These are phyloP conservation scores for Yamadazyma friedrichii DNA, from an alignment of 1,139 yeast species.

Conservation along the genomic window DNA sequence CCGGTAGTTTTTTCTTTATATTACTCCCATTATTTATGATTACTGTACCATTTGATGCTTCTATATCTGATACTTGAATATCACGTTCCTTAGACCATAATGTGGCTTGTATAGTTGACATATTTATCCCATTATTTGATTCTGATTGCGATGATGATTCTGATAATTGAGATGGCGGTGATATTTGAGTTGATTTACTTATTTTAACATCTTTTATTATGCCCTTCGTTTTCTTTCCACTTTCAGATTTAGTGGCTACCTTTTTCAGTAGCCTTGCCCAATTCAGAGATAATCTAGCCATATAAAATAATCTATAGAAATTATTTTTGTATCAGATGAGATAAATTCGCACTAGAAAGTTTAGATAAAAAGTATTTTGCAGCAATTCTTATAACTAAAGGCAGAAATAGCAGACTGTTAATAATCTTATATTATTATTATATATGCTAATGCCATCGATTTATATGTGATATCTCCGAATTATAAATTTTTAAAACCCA, in stretches of 20 bases:
- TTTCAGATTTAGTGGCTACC: slow-evolving; percentile 15
- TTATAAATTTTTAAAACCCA: slow-evolving; percentile 51
- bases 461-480: slow-evolving; percentile 15
- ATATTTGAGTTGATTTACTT: background rate
- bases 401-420: too few species aligned
- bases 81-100: slow-evolving; percentile 31
- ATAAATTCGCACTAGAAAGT: slow-evolving; percentile 3
- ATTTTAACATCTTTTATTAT: background rate
- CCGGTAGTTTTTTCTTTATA: slow-evolving; percentile 43
- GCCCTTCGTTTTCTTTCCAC: background rate
- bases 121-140: background rate
- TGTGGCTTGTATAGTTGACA: slow-evolving; percentile 24
- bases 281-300: slow-evolving; percentile 31
- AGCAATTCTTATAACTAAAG: background rate
- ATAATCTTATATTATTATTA: too few species aligned
- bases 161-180: slow-evolving; percentile 1
- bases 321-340: slow-evolving; percentile 4
- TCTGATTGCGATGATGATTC: background rate
- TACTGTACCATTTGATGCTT: slow-evolving; percentile 1
- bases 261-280: slow-evolving; percentile 34
- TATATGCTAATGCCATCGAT: background rate
- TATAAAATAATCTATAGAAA: background rate
- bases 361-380: slow-evolving; percentile 3
- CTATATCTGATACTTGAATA: slow-evolving; percentile 18
- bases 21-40: slow-evolving; percentile 11